Evolutionary conservation across 371 early-diverging fungal species (phyloP).

Genomic region (Batkoa obscura): DNA sequence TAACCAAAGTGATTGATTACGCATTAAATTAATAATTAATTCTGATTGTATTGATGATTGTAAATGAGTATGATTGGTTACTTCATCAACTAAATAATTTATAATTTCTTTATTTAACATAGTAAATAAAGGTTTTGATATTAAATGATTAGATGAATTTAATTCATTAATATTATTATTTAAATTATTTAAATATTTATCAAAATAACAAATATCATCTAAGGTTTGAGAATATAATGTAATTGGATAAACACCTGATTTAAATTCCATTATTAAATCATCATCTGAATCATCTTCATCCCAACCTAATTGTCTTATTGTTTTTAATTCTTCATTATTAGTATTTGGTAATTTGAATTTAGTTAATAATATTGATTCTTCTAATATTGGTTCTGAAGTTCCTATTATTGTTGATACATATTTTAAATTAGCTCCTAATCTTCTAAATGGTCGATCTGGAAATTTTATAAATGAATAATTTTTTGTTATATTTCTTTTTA

Average conservation of each 20-base stretch:
- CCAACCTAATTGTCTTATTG: constrained; percentile 38
- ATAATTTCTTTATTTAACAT: neutral
- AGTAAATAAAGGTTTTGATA: neutral
- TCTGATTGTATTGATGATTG: neutral
- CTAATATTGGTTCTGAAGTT: constrained; percentile 30
- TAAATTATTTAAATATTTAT: too few species aligned
- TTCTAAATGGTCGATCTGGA: constrained; percentile 41
- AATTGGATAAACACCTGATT: neutral
- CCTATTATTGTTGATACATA: constrained; percentile 40
- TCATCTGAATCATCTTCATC: constrained; percentile 27
- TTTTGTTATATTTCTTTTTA: too few species aligned
- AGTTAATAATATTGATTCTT: constrained; percentile 35
- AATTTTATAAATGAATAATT: too few species aligned
- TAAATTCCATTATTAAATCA: neutral
- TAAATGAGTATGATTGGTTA: neutral
- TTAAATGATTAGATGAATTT: too few species aligned
- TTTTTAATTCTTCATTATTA: constrained; percentile 32
- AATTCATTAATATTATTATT: too few species aligned
- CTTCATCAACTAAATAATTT: neutral
- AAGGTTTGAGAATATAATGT: constrained; percentile 11
- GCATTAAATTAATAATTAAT: constrained; percentile 25
- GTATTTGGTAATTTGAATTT: constrained; percentile 31
- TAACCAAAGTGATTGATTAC: constrained; percentile 37
- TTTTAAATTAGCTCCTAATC: constrained; percentile 25
- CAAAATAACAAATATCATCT: too few species aligned